Evolutionary conservation across 495 filamentous ascomycete genomes (phyloP).

Genomic region (Achaetomiella virescens): DNA sequence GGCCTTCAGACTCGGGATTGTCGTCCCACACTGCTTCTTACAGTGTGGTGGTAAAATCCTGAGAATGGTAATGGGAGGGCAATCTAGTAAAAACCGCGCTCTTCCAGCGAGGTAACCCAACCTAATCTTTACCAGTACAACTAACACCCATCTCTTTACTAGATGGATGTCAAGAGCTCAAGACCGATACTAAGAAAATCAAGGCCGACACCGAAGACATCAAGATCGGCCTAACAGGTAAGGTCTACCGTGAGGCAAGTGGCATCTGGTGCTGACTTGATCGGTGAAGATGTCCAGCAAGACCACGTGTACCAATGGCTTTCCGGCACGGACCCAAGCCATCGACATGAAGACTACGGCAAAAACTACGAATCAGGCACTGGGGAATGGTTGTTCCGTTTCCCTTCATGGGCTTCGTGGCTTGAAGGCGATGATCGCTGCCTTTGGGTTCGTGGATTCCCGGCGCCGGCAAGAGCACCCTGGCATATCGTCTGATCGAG

Average conservation of each 20-base stretch:
- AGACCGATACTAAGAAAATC: background rate
- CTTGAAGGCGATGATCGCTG: conserved; percentile 16
- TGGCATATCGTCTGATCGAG: conserved; percentile 31
- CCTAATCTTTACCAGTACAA: too few species aligned
- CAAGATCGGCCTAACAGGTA: background rate
- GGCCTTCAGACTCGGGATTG: too few species aligned
- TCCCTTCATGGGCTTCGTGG: conserved; percentile 25
- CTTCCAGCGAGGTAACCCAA: too few species aligned
- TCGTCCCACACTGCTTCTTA: too few species aligned
- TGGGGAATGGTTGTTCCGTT: conserved; percentile 24
- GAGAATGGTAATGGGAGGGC: too few species aligned
- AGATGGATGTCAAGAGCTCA: background rate
- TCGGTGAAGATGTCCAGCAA: background rate
- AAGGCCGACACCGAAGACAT: background rate
- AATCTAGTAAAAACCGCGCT: too few species aligned
- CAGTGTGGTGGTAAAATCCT: too few species aligned
- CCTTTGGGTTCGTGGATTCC: conserved; percentile 40
- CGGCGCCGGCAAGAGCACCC: conserved; percentile 38
- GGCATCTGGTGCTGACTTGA: background rate
- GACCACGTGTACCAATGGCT: conserved; percentile 7
- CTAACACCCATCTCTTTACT: too few species aligned
- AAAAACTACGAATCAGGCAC: conserved; percentile 22
- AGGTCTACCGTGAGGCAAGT: background rate
- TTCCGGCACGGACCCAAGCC: conserved; percentile 4
- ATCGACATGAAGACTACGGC: conserved; percentile 16